Conservation (phyloP, 768 basidiomycete species). For the Xerocomus spinulosus region DNA sequence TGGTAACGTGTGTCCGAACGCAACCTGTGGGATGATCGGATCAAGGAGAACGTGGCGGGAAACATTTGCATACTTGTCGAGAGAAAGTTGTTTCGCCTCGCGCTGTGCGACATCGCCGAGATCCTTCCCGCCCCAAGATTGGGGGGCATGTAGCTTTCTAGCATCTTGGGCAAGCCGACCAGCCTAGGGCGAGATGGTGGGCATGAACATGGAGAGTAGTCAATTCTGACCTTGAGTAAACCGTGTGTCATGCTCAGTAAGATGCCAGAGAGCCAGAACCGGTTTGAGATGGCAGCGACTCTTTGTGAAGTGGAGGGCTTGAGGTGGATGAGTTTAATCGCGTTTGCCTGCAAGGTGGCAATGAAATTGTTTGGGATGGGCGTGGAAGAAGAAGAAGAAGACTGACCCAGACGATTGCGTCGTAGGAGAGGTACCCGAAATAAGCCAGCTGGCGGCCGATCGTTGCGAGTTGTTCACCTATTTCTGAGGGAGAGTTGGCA, state of each 20-base stretch:
- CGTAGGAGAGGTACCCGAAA: conserved; percentile 81
- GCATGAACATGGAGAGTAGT: neutral
- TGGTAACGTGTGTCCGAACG: conserved; percentile 69
- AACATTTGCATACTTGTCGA: conserved; percentile 44
- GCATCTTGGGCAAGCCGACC: conserved; percentile 58
- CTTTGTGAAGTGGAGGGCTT: conserved; percentile 56
- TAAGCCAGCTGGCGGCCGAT: conserved; percentile 84
- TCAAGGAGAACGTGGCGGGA: neutral
- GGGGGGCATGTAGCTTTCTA: conserved; percentile 44
- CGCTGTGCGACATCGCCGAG: conserved; percentile 59
- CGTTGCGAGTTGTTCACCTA: conserved; percentile 70
- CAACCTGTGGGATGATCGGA: conserved; percentile 39
- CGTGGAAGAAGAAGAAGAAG: neutral
- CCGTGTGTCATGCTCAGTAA: conserved; percentile 70
- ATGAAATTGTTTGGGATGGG: neutral
- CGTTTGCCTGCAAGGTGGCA: conserved; percentile 48
- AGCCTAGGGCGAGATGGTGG: conserved; percentile 36
- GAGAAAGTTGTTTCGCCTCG: conserved; percentile 56
- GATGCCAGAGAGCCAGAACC: conserved; percentile 88
- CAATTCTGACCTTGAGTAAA: conserved; percentile 53
- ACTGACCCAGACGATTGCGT: conserved; percentile 82
- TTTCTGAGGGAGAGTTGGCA: conserved; percentile 46
- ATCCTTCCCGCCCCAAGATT: conserved; percentile 59
- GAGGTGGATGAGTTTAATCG: conserved; percentile 60
- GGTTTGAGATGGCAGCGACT: conserved; percentile 63